These are phyloP conservation scores for Astraeus odoratus DNA, from an alignment of 768 basidiomycete genomes.

Conservation along the genomic window DNA sequence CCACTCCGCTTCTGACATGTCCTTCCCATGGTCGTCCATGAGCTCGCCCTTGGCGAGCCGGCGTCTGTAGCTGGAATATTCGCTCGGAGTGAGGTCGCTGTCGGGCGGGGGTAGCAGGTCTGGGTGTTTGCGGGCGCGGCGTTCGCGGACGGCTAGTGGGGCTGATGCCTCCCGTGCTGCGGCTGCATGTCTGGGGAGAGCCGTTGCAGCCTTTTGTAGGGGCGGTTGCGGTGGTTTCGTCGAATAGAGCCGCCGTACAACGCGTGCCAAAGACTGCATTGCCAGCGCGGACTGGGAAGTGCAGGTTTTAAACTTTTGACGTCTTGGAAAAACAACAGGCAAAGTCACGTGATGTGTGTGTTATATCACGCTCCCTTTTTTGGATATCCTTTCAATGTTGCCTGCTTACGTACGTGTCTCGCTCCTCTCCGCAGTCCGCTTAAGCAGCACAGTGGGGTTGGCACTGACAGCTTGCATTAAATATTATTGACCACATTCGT, in stretches of 20 bases:
- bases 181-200: conserved; percentile 40
- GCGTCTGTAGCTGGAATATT: conserved; percentile 55
- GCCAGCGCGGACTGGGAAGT: neutral
- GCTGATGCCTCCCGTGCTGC: conserved; percentile 61
- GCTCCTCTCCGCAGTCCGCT: no score
- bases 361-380: no score
- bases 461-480: no score
- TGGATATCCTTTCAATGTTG: no score
- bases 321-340: neutral
- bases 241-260: conserved; percentile 35
- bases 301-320: no score
- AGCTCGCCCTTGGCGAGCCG: conserved; percentile 48
- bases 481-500: conserved; percentile 2
- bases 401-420: no score
- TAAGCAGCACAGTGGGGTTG: no score
- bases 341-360: neutral
- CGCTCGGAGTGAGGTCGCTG: conserved; percentile 60
- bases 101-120: conserved; percentile 28
- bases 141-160: conserved; percentile 65
- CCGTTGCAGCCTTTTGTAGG: conserved; percentile 50
- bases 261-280: conserved; percentile 28
- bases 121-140: conserved; percentile 48
- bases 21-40: conserved; percentile 25
- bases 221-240: conserved; percentile 22
- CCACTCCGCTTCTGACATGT: conserved; percentile 53